A percentile compares a stretch with the other conserved stretches of the same genome.
Evolutionary conservation across 495 filamentous ascomycete genomes (phyloP).

Genomic region (Neurospora sp.): DNA sequence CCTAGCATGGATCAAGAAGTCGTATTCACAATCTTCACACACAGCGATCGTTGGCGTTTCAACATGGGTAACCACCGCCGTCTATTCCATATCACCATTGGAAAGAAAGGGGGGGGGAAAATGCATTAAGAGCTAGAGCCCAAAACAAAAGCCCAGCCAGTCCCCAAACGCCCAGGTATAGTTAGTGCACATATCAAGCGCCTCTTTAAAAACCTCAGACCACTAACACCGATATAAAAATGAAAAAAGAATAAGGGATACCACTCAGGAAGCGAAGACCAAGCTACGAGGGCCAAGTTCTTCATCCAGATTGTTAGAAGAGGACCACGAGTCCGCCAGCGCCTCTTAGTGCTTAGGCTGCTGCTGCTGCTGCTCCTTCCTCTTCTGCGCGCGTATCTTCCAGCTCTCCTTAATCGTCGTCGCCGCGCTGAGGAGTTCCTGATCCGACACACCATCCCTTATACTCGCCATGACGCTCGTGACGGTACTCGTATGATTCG

Average conservation of each 20-base stretch:
- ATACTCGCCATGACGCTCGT: conserved; percentile 77
- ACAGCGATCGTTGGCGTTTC: neutral
- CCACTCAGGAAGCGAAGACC: neutral
- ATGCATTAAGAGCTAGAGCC: neutral
- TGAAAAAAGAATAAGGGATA: neutral
- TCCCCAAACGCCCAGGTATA: neutral
- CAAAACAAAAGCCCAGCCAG: neutral
- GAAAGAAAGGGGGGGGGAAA: neutral
- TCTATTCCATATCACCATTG: neutral
- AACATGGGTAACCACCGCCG: neutral
- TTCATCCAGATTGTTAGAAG: neutral
- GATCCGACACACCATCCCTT: conserved; percentile 54
- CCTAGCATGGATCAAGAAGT: neutral
- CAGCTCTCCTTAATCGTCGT: conserved; percentile 60
- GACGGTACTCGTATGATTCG: conserved; percentile 77
- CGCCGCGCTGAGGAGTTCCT: conserved; percentile 45
- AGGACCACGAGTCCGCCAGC: no score
- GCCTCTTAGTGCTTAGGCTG: neutral
- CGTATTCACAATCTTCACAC: neutral
- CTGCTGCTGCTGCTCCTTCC: conserved; percentile 16
- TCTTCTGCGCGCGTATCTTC: conserved; percentile 42
- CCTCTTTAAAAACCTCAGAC: neutral
- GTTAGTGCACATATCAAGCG: neutral
- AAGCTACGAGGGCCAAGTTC: neutral
- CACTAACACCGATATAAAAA: neutral